Evolutionary conservation across 768 basidiomycete genomes (phyloP).

Genomic region (Boletus vinaceobasis): DNA sequence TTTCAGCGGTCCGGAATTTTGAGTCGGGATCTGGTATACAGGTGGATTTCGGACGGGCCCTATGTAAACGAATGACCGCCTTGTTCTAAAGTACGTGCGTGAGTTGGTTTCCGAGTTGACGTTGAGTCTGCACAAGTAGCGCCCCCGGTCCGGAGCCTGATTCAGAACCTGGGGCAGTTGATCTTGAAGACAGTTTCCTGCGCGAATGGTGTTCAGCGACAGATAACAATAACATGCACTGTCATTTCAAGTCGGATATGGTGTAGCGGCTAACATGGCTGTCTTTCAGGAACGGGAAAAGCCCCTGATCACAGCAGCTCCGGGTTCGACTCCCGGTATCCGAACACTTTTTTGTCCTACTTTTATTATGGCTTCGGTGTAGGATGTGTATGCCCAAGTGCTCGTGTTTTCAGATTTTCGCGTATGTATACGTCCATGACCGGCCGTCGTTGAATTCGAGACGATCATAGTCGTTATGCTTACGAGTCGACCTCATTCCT

Average conservation of each 20-base stretch:
- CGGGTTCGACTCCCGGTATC: constrained; percentile 37
- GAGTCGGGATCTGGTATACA: no score
- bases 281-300: constrained; percentile 23
- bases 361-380: not conserved
- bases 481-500: not conserved
- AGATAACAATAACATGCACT: not conserved
- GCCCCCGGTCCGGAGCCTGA: no score
- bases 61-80: no score
- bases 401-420: not conserved
- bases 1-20: no score
- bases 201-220: no score
- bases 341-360: constrained; percentile 20
- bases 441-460: not conserved
- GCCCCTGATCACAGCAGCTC: constrained; percentile 30
- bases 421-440: not conserved
- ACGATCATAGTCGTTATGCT: no score
- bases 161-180: no score
- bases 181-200: no score
- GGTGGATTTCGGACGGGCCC: no score
- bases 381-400: not conserved
- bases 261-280: constrained; percentile 37
- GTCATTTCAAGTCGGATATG: constrained; percentile 26
- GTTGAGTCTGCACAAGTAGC: no score
- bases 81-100: no score
- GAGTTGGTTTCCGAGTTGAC: no score